Evolutionary conservation across 2,329 filamentous ascomycete species (phyloP).

Genomic region (Dothidotthia symphoricarpi): DNA sequence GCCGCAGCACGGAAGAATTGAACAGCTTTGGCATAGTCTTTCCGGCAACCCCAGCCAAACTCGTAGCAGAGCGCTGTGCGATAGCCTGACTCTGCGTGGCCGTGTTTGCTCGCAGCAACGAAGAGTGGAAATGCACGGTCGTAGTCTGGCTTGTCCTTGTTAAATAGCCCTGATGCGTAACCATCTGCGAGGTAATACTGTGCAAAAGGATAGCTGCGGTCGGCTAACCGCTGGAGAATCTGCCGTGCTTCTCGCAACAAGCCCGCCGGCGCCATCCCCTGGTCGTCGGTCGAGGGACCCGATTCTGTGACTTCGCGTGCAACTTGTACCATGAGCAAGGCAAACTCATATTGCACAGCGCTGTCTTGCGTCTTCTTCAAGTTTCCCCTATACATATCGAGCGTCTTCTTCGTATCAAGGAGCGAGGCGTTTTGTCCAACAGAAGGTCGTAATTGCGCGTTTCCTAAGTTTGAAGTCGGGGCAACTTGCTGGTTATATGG

Average conservation of each 20-base stretch:
- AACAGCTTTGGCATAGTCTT: conserved; percentile 85
- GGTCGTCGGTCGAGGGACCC: conserved; percentile 31
- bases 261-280: conserved; percentile 52
- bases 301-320: conserved; percentile 66
- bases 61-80: conserved; percentile 93
- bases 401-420: conserved; percentile 84
- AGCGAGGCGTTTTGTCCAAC: conserved; percentile 90
- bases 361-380: conserved; percentile 95
- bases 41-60: conserved; percentile 93
- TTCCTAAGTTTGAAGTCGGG: conserved; percentile 67
- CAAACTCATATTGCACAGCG: conserved; percentile 92
- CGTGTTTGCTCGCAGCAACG: conserved; percentile 90
- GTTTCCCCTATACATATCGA: conserved; percentile 96
- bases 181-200: conserved; percentile 97
- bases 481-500: conserved; percentile 79
- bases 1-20: conserved; percentile 90
- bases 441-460: conserved; percentile 71
- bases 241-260: conserved; percentile 85
- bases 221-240: conserved; percentile 82
- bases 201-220: conserved; percentile 89
- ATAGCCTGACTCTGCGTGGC: conserved; percentile 93
- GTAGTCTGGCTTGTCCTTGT: conserved; percentile 89
- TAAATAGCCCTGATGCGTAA: conserved; percentile 90
- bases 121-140: conserved; percentile 91
- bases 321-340: conserved; percentile 86